Evolutionary conservation across 805 yeast genomes (phyloP), one percentile per base, ranked within the genome.

Genomic region (Barnettozyma californica): DNA sequence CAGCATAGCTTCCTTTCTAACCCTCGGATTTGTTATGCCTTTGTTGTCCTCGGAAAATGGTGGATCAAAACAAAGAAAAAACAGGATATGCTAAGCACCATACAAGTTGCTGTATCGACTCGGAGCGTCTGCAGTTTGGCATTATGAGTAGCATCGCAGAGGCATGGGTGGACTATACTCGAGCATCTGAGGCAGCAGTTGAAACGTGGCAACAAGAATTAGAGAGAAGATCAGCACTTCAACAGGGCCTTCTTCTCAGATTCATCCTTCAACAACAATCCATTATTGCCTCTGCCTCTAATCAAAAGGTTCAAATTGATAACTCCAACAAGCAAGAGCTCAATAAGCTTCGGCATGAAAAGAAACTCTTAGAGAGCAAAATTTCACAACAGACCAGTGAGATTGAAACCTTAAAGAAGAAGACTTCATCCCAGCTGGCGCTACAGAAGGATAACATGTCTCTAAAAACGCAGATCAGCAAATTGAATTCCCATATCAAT

Each of bases 381-480:
- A 41, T 58, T 5, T 46, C 55, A 3, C 43, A 45, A 2, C 44
- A 56, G 31, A 41, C 42, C 3, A 33, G 44, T 13, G 64, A 63
- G 16, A 51, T 62, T 45, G 57, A 57, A 25, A 52, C 53, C 43
- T 36, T 61, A 57, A 62, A 58, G 54, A 60, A 60, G 50, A 58
- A 56, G 43, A 31, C 53, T 1, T 18, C 54, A 11, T 45, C 46
- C 9, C 54, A 54, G 23, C 25, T 41, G 16, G 29, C 46, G 1
- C 38, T 58, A 9, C 58, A 56, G 20, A 62, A 62, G 44, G 72
- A 68, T 45, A 65, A 64, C 44, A 45, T 63, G n/a, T 38, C 57
- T 4, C 53, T 70, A 23, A 71, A 69, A 52, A 62, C 58, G 14
- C 73, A 69, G 49, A 45, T 69, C 6, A 50, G 63, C 14, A 66